These are phyloP conservation scores for Xylariaceae sp. DNA, from an alignment of 2,329 filamentous ascomycete species.

Conservation along the genomic window DNA sequence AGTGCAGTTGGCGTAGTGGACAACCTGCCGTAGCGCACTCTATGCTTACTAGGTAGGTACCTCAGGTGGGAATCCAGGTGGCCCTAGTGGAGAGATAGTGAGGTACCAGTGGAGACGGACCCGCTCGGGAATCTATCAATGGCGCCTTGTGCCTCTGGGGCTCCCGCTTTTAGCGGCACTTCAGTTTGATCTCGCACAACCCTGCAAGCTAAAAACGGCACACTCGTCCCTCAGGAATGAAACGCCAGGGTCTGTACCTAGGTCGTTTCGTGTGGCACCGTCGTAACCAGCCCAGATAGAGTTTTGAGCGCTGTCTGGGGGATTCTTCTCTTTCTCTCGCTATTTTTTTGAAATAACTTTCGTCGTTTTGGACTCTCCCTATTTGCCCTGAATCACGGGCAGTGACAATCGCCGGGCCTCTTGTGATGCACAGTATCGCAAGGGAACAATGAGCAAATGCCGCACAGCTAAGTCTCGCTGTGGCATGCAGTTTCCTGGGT, in stretches of 20 bases:
- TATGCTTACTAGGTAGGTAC: not conserved
- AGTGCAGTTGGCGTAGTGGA: too few relatives aligned
- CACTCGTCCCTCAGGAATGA: constrained; percentile 7
- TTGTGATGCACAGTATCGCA: not conserved
- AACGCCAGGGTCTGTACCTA: constrained; percentile 10
- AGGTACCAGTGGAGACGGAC: not conserved
- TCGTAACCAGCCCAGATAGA: not conserved
- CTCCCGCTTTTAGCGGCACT: constrained; percentile 23
- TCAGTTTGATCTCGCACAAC: constrained; percentile 4
- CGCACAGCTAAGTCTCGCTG: not conserved
- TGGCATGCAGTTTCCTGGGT: not conserved
- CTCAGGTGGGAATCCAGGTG: not conserved
- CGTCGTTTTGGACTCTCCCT: not conserved
- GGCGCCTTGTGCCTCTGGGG: constrained; percentile 11
- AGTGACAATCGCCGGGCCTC: not conserved
- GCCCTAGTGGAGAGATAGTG: not conserved
- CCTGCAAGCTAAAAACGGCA: constrained; percentile 9
- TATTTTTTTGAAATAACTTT: not conserved
- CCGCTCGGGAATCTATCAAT: constrained; percentile 12
- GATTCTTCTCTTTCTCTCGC: not conserved
- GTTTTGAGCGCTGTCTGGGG: not conserved
- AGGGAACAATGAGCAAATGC: not conserved
- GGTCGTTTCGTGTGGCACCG: not conserved
- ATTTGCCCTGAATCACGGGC: too few relatives aligned
- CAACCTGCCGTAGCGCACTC: too few relatives aligned